Conservation (phyloP, 441 rosid species). For the Euphorbia schlechtendalii region DNA sequence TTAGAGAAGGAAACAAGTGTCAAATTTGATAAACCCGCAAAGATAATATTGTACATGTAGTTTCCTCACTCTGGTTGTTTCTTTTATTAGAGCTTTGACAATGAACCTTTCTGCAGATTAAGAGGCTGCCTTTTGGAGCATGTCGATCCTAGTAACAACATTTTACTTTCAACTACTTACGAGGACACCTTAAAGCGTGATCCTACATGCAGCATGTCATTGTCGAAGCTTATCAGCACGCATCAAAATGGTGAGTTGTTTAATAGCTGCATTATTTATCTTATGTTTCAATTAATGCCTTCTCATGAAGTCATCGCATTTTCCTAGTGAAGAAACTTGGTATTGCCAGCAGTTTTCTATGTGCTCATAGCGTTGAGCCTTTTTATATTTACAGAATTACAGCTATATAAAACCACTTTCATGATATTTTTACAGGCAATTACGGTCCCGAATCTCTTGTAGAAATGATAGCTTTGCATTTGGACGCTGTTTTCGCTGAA, state of each 20-base stretch:
- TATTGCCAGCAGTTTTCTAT: neutral
- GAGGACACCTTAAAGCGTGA: slow-evolving; percentile 69
- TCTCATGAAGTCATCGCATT: neutral
- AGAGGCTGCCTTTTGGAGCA: slow-evolving; percentile 50
- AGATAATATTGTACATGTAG: slow-evolving; percentile 1
- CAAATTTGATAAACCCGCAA: neutral
- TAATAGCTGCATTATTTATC: neutral
- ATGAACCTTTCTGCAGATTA: slow-evolving; percentile 38
- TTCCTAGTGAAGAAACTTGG: neutral
- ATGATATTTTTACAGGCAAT: slow-evolving; percentile 42
- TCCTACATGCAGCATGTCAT: slow-evolving; percentile 46
- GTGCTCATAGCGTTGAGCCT: neutral
- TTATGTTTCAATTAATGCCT: neutral
- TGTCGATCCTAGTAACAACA: slow-evolving; percentile 34
- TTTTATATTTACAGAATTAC: neutral
- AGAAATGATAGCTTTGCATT: slow-evolving; percentile 80
- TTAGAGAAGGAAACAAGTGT: neutral
- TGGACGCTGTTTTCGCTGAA: slow-evolving; percentile 54
- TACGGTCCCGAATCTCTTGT: slow-evolving; percentile 45
- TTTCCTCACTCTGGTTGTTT: neutral
- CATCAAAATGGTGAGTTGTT: slow-evolving; percentile 42
- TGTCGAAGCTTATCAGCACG: slow-evolving; percentile 56
- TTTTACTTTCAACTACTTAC: slow-evolving; percentile 38
- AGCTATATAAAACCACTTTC: neutral
- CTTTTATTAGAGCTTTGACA: slow-evolving; percentile 4